Percentiles rank a stretch among this genome's conserved stretches.
Evolutionary conservation across 106 monocot species (phyloP).

Genomic region (Acorus calamus): DNA sequence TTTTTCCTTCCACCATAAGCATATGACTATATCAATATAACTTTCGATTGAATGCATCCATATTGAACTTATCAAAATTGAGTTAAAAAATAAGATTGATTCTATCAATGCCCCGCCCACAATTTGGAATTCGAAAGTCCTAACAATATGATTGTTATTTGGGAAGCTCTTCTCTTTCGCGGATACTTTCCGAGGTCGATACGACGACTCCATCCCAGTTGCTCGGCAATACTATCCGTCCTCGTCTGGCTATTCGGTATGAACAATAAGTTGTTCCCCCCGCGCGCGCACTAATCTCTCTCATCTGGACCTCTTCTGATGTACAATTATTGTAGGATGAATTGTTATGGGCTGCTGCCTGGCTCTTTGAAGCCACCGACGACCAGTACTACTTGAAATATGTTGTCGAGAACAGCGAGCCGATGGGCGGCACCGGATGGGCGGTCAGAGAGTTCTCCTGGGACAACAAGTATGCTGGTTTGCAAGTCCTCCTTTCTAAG

Average conservation of each 20-base stretch:
- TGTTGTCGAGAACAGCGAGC: constrained; percentile 43
- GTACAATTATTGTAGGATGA: constrained; percentile 48
- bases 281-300: not conserved
- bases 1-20: not conserved
- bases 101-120: no score
- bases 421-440: constrained; percentile 63
- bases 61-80: no score
- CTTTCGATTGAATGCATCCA: no score
- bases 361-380: constrained; percentile 78
- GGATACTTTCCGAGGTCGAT: constrained; percentile 65
- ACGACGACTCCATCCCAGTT: constrained; percentile 39
- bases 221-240: constrained; percentile 67
- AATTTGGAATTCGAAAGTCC: no score
- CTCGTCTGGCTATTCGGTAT: constrained; percentile 46
- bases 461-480: constrained; percentile 96
- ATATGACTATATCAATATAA: no score
- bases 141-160: not conserved
- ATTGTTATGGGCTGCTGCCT: constrained; percentile 85
- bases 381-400: constrained; percentile 66
- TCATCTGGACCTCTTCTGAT: not conserved
- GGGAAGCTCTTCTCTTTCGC: constrained; percentile 81
- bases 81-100: no score
- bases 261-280: not conserved
- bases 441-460: constrained; percentile 78
- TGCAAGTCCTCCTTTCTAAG: constrained; percentile 36